phyloP scores from a whole-genome alignment of 805 yeast species.

The Candida maesae region DNA sequence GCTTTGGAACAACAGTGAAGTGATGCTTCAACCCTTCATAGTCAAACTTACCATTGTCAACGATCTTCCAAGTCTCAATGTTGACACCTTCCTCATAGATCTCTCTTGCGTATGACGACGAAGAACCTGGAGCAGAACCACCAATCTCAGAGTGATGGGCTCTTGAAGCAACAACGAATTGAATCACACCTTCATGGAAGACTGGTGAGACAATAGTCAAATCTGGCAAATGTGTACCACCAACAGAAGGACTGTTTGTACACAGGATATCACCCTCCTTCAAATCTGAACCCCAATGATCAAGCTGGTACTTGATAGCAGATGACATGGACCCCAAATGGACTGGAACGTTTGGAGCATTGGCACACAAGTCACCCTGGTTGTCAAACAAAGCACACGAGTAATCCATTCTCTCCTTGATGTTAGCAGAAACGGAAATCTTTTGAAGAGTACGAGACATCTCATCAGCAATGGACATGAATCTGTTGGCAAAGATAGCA shows the following conservation, averaged over 20 bases:
- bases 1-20: slow-evolving; percentile 43
- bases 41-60: slow-evolving; percentile 46
- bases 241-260: slow-evolving; percentile 41
- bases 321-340: slow-evolving; percentile 46
- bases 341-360: slow-evolving; percentile 47
- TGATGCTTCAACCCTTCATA: slow-evolving; percentile 45
- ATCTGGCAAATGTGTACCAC: slow-evolving; percentile 48
- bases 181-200: slow-evolving; percentile 40
- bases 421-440: slow-evolving; percentile 41
- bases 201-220: slow-evolving; percentile 58
- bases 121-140: slow-evolving; percentile 55
- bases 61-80: slow-evolving; percentile 49
- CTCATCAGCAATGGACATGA: slow-evolving; percentile 48
- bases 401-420: slow-evolving; percentile 46
- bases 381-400: slow-evolving; percentile 46
- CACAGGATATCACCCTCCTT: slow-evolving; percentile 41
- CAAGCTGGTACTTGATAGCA: slow-evolving; percentile 36
- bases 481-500: slow-evolving; percentile 42
- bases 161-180: slow-evolving; percentile 53
- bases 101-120: slow-evolving; percentile 51
- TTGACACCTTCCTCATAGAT: slow-evolving; percentile 55
- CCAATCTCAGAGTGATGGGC: slow-evolving; percentile 96
- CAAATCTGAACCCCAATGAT: slow-evolving; percentile 36
- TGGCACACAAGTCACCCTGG: slow-evolving; percentile 41
- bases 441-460: slow-evolving; percentile 45